Conservation (phyloP, 2,329 filamentous ascomycete genomes). For the Claviceps maximensis region DNA sequence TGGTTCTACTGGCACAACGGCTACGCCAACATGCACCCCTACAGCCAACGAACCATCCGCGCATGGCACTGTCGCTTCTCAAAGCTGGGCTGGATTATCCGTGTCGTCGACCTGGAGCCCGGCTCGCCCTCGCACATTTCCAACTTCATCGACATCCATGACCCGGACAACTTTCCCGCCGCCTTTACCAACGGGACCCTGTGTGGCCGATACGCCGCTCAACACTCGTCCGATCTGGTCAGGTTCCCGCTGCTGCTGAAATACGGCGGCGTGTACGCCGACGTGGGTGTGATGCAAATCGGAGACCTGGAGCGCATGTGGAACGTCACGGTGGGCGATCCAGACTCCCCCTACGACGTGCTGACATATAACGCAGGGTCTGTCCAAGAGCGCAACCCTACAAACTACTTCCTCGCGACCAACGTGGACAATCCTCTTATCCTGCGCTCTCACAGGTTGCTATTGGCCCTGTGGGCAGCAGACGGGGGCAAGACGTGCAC, state of each 20-base stretch:
- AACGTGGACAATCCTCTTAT: conserved; percentile 32
- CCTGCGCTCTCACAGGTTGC: conserved; percentile 29
- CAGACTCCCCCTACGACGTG: conserved; percentile 31
- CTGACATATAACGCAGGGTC: conserved; percentile 30
- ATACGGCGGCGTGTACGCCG: conserved; percentile 45
- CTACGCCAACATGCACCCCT: conserved; percentile 33
- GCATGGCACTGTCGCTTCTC: conserved; percentile 40
- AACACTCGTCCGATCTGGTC: conserved; percentile 45
- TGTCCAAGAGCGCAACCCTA: conserved; percentile 22
- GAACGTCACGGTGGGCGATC: conserved; percentile 33
- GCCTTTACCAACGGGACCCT: conserved; percentile 37
- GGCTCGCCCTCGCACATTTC: conserved; percentile 33
- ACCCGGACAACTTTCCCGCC: conserved; percentile 30
- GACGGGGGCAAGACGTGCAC: conserved; percentile 31
- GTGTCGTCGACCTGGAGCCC: conserved; percentile 32
- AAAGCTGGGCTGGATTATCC: conserved; percentile 37
- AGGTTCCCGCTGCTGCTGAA: conserved; percentile 41
- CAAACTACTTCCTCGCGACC: conserved; percentile 36
- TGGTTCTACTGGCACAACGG: conserved; percentile 48
- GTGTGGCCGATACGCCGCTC: conserved; percentile 33
- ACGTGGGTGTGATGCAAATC: conserved; percentile 43
- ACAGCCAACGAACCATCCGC: conserved; percentile 38
- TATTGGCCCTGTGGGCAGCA: conserved; percentile 37
- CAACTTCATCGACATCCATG: conserved; percentile 33
- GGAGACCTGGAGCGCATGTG: conserved; percentile 42